Evolutionary conservation across 768 basidiomycete species (phyloP), one percentile per base, ranked within the genome.

Genomic region (Pholiota microspora): DNA sequence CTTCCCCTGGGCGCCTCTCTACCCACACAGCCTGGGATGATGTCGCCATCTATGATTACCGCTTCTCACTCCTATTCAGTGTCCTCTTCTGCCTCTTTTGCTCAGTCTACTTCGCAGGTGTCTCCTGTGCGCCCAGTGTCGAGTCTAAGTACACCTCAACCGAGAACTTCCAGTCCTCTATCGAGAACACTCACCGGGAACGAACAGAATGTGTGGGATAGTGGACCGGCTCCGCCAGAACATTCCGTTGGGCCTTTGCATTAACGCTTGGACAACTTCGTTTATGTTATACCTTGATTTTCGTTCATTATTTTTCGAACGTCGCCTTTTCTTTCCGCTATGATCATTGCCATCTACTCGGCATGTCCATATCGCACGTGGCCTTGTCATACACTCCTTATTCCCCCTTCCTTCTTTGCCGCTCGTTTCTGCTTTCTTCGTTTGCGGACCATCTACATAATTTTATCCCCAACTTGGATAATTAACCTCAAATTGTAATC

Each of bases 101-200:
- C 46, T 3, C n/a, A 49, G 18, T 12, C 29, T 27, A 45, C 55
- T 7, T 42, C 40, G 4, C 40, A 42, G 8, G 1, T 42, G 4
- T 42, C 42, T 29, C 13, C 21, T 10, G 3, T 12, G 13, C 29
- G 35, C 34, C 24, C 52, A 16, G 1, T 53, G 32, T 27, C 49
- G 4, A 47, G 25, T 32, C 32, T 51, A 25, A 56, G n/a, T n/a
- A n/a, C n/a, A n/a, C n/a, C 59, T 2, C 59, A 60, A 23, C 64
- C 64, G 7, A 60, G 58, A 52, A 62, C 58, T 34, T 66, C 64
- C n/a, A 66, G 64, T 46, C 64, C 64, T 27, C 48, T 66, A 31
- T 59, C 64, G 4, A 47, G 60, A 9, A 59, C 55, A 10, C 45
- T 59, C 12, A 44, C 18, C 23, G 40, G 23, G 2, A 16, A 21